A percentile compares a stretch with the other conserved stretches of the same genome.
Evolutionary conservation across 2,329 filamentous ascomycete genomes (phyloP).

Genomic region (Aspergillus aculeatus): DNA sequence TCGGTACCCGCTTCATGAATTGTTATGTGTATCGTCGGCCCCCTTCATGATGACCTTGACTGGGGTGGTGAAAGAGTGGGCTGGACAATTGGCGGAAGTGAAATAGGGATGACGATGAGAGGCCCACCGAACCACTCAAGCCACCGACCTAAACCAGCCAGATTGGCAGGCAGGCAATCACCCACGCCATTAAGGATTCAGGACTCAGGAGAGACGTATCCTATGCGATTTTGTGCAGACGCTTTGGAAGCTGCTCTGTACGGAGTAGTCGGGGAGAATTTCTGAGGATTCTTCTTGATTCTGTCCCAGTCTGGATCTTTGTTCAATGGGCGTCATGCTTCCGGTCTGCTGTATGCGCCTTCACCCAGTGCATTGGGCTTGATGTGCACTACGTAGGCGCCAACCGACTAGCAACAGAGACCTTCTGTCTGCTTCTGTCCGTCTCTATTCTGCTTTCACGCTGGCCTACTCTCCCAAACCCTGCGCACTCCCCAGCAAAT

Average conservation of each 20-base stretch:
- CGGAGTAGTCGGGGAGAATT: not conserved
- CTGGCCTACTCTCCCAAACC: not conserved
- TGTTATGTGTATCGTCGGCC: not conserved
- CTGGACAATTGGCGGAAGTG: slow-evolving; percentile 34
- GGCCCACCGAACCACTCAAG: slow-evolving; percentile 43
- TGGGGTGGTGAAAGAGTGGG: slow-evolving; percentile 15
- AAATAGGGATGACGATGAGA: slow-evolving; percentile 39
- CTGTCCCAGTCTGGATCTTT: not conserved
- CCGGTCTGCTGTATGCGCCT: not conserved
- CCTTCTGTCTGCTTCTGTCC: slow-evolving; percentile 5
- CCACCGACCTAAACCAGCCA: slow-evolving; percentile 19
- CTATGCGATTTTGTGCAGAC: not conserved
- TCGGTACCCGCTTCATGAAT: not conserved
- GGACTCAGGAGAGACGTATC: slow-evolving; percentile 6
- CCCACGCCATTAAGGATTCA: not conserved
- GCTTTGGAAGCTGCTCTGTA: too few species aligned
- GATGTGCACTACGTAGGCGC: not conserved
- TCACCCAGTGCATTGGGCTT: not conserved
- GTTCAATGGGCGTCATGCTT: not conserved
- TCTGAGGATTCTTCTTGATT: not conserved
- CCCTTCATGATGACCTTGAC: slow-evolving; percentile 15
- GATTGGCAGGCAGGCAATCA: slow-evolving; percentile 3
- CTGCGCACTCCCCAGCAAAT: not conserved
- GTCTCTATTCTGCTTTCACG: not conserved
- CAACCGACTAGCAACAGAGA: not conserved